Base-by-base conservation (phyloP, 371 early-diverging fungal species). In the Blakeslea trispora region DNA sequence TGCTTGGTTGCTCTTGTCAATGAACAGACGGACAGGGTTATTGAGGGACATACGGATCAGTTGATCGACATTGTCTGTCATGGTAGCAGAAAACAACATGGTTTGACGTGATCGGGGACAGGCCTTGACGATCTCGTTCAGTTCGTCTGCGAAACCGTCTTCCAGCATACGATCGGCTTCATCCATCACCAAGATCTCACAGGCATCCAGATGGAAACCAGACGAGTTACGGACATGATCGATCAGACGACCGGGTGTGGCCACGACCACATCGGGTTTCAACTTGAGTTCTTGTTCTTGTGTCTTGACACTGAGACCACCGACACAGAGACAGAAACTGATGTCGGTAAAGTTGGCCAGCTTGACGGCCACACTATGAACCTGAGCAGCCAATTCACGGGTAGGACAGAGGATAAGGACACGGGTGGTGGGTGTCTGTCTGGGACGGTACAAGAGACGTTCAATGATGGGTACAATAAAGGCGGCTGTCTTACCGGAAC, bases 141-240 rank as follows among this genome's bases (percentile, higher is more conserved):
- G 82, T 75, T 99, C 99, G 50, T 92, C 99, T 45, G 92, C 90
- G 77, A 99, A 99, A 51, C 99, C 99, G 75, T 97, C 98, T 74
- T 99, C 99, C 10, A 99, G 81, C 94, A 99, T 99, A 74, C 93
- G 87, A 83, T 99, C 99, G 40, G 99, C 99, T 81, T 99, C 99
- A 79, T 99, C 99, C 87, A 99, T 94, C 17, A 99, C 91, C 42
- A 99, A 66, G 70, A 99, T 98, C 63, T 99, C 97, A 62, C 98
- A 91, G 41, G 77, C 77, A 63, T 96, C 95, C 46, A 99, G 66
- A 18, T 81, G 82, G 74, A 97, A 93, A 31, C 89, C 87, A 31
- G 79, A 81, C 35, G 98, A 93, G 71, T 99, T 98, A 63, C 91
- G 89, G 23, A 99, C 74, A 67, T 97, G 95, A 78, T 99, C 99